Evolutionary conservation across 164 flowering plant genomes (phyloP), one percentile per base, ranked within the genome.

Genomic region (Magnolia changhungtana): DNA sequence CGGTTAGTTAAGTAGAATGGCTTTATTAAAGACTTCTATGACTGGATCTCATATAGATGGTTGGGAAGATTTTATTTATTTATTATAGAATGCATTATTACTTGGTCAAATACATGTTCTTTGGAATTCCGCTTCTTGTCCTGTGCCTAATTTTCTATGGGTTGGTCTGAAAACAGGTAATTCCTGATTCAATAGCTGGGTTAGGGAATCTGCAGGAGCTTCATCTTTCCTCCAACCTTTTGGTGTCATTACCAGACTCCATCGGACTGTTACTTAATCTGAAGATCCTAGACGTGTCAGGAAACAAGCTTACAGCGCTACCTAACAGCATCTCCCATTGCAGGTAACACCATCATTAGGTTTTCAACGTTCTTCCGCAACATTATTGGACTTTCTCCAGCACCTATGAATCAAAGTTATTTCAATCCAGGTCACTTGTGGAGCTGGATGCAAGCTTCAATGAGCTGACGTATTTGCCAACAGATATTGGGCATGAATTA

Each of bases 111-210:
- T 3, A 14, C 73, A 71, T 50, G 61, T 50, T 7, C 18, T 19
- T 71, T 50, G 19, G 61, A 18, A 1, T 13, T 71, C 59, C 18
- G 65, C 21, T 19, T 63, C 65, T n/a, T 63, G 65, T 63, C 19
- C 21, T 18, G 51, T 45, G 19, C 72, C n/a, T 45, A 14, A 70
- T 49, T 49, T 70, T 6, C 51, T 73, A 8, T 45, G 24, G 45
- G 4, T 19, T 18, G 51, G 63, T 78, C 59, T 72, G 58, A 71
- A 65, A 78, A 80, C 89, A 95, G 99, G 83, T 69, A 1, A 80
- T 96, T 78, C 98, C 99, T 77, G 99, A 93, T 81, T 88, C 98
- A 45, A 88, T 96, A 81, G 87, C 91, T n/a, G 95, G 97, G 50
- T 82, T 96, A 59, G 89, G 83, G 79, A 88, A 78, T 59, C 90